Base-by-base conservation (phyloP, 805 yeast species). In the Myxozyma melibiosi region DNA sequence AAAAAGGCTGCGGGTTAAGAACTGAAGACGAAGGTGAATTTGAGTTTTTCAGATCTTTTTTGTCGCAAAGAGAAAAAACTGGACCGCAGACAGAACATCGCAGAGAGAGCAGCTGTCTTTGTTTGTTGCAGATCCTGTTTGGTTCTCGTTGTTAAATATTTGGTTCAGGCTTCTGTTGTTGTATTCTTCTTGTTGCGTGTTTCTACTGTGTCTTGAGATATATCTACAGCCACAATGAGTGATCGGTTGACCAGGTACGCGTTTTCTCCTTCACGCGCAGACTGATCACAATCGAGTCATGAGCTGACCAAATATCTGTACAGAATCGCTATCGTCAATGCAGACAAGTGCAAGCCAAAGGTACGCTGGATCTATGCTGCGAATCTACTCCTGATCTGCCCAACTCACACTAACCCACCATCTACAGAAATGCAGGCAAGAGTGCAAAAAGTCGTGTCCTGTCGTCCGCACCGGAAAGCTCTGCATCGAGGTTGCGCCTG, bases 381-480 rank as follows among this genome's bases (percentile, higher is more conserved):
- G 24, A 46, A 33, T 4, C 13, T 16, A 4, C 6, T 31, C 9
- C 14, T 31, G 35, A 14, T 31, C 14, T 9, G 14, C 13, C 14
- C 14, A 31, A 9, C 13, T 14, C 35, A 9, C 9, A 31, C 35
- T 31, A 9, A 14, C 45, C 20, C 16, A 31, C 24, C 20, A 14
- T 20, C 9, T 31, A 35, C 43, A 64, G 79, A 90, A 94, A 74
- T 94, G 99, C 78, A 91, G 95, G 73, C 99, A 94, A 76, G 99
- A 94, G 76, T 94, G 99, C 80, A 84, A 90, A 72, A 90, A 90
- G 71, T 80, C 96, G 27, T 94, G 99, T 81, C 99, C 99, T 2
- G 99, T 94, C 39, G 98, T 94, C 57, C 87, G 94, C 73, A 92
- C 99, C 1, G 99, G 99, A 57, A 94, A 91, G 73, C 81, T 91